Conservation (phyloP, 352 stramenopile genomes). For the Phytopythium delawarense region DNA sequence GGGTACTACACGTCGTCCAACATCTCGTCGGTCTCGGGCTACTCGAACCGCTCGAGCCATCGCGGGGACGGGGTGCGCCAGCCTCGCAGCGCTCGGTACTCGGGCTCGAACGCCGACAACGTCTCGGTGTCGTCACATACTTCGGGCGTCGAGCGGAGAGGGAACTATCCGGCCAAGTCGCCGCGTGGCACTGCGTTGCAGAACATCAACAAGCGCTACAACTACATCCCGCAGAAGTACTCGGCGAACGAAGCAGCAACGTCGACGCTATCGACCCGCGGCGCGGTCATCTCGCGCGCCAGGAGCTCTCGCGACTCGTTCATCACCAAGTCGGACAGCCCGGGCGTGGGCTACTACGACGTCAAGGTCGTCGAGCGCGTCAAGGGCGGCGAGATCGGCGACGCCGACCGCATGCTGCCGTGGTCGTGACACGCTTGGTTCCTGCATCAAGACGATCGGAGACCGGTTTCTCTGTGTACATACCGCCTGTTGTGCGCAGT, state of each 20-base stretch:
- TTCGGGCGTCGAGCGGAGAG: conserved; percentile 22
- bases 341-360: conserved; percentile 75
- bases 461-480: background rate
- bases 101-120: conserved; percentile 32
- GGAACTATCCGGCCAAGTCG: conserved; percentile 20
- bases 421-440: conserved; percentile 33
- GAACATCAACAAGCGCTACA: conserved; percentile 61
- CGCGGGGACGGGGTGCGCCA: conserved; percentile 12
- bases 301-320: conserved; percentile 64
- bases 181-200: conserved; percentile 39
- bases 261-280: conserved; percentile 65
- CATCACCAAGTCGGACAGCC: conserved; percentile 63
- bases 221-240: conserved; percentile 66
- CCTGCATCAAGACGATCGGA: background rate
- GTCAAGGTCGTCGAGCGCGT: conserved; percentile 61
- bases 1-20: conserved; percentile 58
- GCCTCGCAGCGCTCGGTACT: conserved; percentile 27
- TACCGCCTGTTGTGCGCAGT: background rate
- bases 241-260: conserved; percentile 26
- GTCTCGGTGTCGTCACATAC: conserved; percentile 56
- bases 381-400: conserved; percentile 70
- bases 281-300: conserved; percentile 62
- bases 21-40: conserved; percentile 57
- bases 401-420: conserved; percentile 59
- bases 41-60: conserved; percentile 40